phyloP scores from a whole-genome alignment of 73 alveolate species.

The Strombidium stylifer region DNA sequence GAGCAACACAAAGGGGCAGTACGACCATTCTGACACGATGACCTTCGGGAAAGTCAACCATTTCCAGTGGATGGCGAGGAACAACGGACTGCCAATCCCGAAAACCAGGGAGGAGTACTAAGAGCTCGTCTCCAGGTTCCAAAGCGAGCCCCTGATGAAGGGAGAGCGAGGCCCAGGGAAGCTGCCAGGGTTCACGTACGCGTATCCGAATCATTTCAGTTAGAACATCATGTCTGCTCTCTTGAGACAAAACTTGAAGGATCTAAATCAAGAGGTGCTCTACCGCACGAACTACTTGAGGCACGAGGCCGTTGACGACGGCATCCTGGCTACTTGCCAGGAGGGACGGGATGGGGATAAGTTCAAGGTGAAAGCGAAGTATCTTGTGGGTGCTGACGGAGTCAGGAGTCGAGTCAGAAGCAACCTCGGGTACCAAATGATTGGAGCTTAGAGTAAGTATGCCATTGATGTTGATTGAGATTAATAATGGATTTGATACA shows the following conservation, averaged over 20 bases:
- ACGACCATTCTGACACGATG: too few relatives aligned
- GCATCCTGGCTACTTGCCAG: neutral
- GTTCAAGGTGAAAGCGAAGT: constrained; percentile 36
- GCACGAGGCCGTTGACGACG: neutral
- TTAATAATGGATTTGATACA: neutral
- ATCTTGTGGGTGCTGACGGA: constrained; percentile 75
- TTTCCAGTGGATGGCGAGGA: neutral
- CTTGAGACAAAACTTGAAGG: neutral
- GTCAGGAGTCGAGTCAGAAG: constrained; percentile 56
- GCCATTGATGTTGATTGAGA: neutral
- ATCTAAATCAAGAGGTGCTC: neutral
- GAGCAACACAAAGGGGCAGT: neutral
- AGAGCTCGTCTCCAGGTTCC: neutral
- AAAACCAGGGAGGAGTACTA: neutral
- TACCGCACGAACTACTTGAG: neutral
- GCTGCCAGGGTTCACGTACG: constrained; percentile 30
- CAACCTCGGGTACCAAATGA: constrained; percentile 27
- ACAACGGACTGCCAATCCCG: too few relatives aligned
- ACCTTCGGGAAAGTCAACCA: constrained; percentile 23
- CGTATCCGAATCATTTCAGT: constrained; percentile 28
- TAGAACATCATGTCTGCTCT: constrained; percentile 15
- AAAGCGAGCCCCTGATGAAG: too few relatives aligned
- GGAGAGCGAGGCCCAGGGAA: too few relatives aligned
- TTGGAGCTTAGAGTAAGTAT: constrained; percentile 38
- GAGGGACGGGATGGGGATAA: neutral